Base-by-base conservation (phyloP, 2,329 filamentous ascomycete species). In the Huntiella decipiens region DNA sequence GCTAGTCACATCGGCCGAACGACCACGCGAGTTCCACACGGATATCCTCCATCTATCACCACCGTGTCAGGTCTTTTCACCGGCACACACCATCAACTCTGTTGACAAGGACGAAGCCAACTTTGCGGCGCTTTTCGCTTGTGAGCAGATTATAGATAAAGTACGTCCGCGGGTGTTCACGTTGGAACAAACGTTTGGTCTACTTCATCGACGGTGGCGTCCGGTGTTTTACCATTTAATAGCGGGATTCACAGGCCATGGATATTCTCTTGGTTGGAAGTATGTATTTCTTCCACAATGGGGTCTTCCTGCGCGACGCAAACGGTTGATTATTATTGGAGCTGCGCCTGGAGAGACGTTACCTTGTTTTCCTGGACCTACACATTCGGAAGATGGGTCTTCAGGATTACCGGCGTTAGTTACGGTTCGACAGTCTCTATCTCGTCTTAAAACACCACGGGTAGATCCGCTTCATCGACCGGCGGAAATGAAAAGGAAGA, bases 21-120 rank as follows among this genome's bases (percentile, higher is more conserved):
- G 33, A 12, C 53, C 7, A 55, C 66, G 6, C 63, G 63, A 3
- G 71, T 79, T 0, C 39, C 37, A 47, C 39, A 44, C 47, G 8
- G 82, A 91, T 52, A 63, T 88, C 1, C 61, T 83, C 0, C 84
- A 92, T 52, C 60, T 86, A 0, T 85, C 79, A 0, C 82, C 82
- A 0, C 83, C 84, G 0, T 92, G 85, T 47, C 82, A 88, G 53
- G 74, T 70, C 2, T 87, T 78, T 57, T 87, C 82, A 0, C 73
- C 75, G 0, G 79, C 77, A 0, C 78, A 92, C 49, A 87, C 82
- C 0, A 57, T 67, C 0, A 63, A 63, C 5, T 67, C 76, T 16
- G 78, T 86, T 39, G 73, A 61, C 1, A 69, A 79, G 17, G 82
- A 92, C 51, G 79, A 82, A 1, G 66, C 61, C 0, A 91, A 92